phyloP scores from a whole-genome alignment of 2,329 filamentous ascomycete genomes.

The Teratosphaeria epicoccoides region DNA sequence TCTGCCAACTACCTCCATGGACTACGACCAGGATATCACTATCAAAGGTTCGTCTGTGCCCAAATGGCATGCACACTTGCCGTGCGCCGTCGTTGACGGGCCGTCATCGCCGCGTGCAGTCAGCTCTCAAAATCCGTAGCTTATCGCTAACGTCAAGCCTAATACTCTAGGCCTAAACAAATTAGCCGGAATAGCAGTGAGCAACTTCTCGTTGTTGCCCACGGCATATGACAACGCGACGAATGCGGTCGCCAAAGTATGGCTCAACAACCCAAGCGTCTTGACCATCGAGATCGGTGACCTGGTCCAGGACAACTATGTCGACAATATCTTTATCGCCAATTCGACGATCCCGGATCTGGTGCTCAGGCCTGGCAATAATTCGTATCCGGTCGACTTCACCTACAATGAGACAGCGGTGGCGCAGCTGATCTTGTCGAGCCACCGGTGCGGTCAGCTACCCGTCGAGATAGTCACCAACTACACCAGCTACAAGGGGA shows the following conservation, averaged over 20 bases:
- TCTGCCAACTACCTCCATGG: conserved; percentile 40
- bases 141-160: not conserved
- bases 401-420: conserved; percentile 42
- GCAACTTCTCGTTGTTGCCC: conserved; percentile 34
- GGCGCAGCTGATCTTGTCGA: conserved; percentile 24
- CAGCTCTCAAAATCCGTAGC: not conserved
- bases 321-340: conserved; percentile 44
- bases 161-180: conserved; percentile 42
- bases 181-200: conserved; percentile 46
- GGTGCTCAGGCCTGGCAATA: conserved; percentile 47
- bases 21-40: conserved; percentile 47
- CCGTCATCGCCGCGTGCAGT: not conserved
- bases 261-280: conserved; percentile 54
- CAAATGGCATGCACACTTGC: not conserved
- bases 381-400: conserved; percentile 46
- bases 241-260: conserved; percentile 52
- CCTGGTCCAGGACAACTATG: conserved; percentile 49
- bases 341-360: conserved; percentile 49
- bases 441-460: conserved; percentile 45
- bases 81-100: not conserved
- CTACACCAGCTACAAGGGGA: not conserved
- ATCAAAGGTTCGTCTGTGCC: conserved; percentile 41
- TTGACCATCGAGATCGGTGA: conserved; percentile 60
- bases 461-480: conserved; percentile 22
- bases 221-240: conserved; percentile 33